Evolutionary conservation across 2,329 filamentous ascomycete genomes (phyloP), one percentile per base, ranked within the genome.

Genomic region (Lasiodiplodia sp.): DNA sequence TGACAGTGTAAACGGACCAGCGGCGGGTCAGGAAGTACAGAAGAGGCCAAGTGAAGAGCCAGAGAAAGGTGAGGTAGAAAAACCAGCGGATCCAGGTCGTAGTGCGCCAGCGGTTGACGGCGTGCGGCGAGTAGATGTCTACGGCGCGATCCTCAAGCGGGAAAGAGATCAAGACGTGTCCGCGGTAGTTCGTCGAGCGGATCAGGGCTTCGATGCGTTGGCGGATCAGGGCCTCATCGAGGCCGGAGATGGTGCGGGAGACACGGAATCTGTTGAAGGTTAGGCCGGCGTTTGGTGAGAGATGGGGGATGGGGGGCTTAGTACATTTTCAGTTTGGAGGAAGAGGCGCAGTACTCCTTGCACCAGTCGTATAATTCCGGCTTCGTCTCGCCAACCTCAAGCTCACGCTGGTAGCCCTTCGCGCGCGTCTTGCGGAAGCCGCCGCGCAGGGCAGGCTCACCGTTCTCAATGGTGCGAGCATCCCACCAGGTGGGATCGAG

Each of bases 31-130:
- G 79, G 75, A 92, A 85, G 79, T 87, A 89, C 14, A 94, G 83
- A 68, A 87, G 86, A 0, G 91, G 91, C 91, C 91, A 94, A 3
- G 86, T 82, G 72, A 94, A 83, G 68, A 94, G 74, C 85, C 91
- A 91, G 14, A 91, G 78, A 69, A 93, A 87, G 0, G 88, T 88
- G 6, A 92, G 76, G 75, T 87, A 88, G 80, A 89, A 92, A 11
- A 92, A 55, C 83, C 87, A 87, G 52, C 85, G 81, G 55, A 93
- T 82, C 88, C 89, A 92, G 7, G 76, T 77, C 0, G 84, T 89
- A 56, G 89, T 81, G 0, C 92, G 87, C 87, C 89, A 91, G 37
- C 82, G 79, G 75, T 92, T 93, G 69, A 88, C 81, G 63, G 80
- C 83, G 72, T 86, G 87, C 4, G 86, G 82, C 66, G 87, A 91